phyloP scores from a whole-genome alignment of 371 early-diverging fungal genomes.

The Phascolomyces articulosus region DNA sequence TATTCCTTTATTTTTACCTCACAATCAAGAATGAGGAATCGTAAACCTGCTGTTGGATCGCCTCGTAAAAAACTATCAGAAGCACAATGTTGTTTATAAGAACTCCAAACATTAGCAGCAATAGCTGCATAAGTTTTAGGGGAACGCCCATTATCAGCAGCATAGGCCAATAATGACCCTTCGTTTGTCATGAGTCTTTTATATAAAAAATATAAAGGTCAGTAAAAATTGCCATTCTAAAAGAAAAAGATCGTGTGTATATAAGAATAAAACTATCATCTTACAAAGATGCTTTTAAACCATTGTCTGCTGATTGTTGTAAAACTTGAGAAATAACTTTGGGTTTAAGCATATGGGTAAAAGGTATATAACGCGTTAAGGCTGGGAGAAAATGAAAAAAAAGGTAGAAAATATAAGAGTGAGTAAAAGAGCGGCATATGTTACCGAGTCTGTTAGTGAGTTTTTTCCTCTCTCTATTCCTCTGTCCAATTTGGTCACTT shows the following conservation, averaged over 20 bases:
- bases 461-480: too few species aligned
- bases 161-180: conserved; percentile 74
- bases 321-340: conserved; percentile 27
- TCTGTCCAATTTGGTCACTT: too few species aligned
- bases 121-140: conserved; percentile 75
- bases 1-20: conserved; percentile 46
- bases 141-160: conserved; percentile 65
- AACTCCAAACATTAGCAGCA: conserved; percentile 79
- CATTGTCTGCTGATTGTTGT: conserved; percentile 19
- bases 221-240: neutral
- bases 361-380: neutral
- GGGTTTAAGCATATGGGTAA: conserved; percentile 18
- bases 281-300: conserved; percentile 18
- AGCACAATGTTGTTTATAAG: conserved; percentile 61
- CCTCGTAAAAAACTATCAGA: conserved; percentile 27
- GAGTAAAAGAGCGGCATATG: neutral
- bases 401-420: neutral
- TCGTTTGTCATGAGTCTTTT: conserved; percentile 71
- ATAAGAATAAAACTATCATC: neutral
- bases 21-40: conserved; percentile 66
- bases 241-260: neutral
- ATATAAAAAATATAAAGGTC: neutral
- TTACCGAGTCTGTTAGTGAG: too few species aligned
- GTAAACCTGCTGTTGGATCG: conserved; percentile 40
- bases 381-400: neutral